A percentile compares a stretch with the other conserved stretches of the same genome.
Evolutionary conservation across 2,329 filamentous ascomycete genomes (phyloP).

Genomic region (Arthroderma sp.): DNA sequence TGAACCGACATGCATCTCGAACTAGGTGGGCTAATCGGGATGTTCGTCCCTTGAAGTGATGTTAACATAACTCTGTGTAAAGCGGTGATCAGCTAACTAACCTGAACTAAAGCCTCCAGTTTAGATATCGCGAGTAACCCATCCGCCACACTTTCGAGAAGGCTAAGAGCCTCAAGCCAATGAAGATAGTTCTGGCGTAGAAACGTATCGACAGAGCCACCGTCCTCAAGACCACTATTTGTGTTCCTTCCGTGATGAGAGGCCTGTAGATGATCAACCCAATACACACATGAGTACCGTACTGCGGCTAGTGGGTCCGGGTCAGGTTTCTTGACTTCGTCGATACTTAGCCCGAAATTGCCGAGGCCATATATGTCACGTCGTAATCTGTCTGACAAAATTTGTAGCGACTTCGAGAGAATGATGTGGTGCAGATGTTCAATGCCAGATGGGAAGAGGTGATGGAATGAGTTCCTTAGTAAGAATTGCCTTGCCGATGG

Average conservation of each 20-base stretch:
- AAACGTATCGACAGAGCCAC: neutral
- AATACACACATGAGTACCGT: neutral
- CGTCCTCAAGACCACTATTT: neutral
- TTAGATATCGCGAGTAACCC: neutral
- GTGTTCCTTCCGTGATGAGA: no score
- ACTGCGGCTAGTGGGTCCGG: neutral
- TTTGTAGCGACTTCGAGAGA: neutral
- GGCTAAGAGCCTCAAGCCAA: slow-evolving; percentile 16
- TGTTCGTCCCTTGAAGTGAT: no score
- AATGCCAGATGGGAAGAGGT: neutral
- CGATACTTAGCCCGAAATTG: neutral
- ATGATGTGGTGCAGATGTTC: neutral
- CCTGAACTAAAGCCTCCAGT: neutral
- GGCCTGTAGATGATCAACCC: neutral
- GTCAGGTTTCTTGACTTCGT: neutral
- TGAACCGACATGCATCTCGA: slow-evolving; percentile 23
- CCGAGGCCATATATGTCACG: neutral
- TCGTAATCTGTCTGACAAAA: neutral
- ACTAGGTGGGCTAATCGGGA: slow-evolving; percentile 21
- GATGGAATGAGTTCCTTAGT: neutral
- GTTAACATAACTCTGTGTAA: slow-evolving; percentile 19
- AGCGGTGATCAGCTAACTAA: neutral
- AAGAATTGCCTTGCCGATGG: slow-evolving; percentile 22
- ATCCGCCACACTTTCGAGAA: neutral
- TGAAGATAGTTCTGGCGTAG: slow-evolving; percentile 7